Conservation (phyloP, 1,139 yeast genomes). For the Debaryomyces psychrophilus region DNA sequence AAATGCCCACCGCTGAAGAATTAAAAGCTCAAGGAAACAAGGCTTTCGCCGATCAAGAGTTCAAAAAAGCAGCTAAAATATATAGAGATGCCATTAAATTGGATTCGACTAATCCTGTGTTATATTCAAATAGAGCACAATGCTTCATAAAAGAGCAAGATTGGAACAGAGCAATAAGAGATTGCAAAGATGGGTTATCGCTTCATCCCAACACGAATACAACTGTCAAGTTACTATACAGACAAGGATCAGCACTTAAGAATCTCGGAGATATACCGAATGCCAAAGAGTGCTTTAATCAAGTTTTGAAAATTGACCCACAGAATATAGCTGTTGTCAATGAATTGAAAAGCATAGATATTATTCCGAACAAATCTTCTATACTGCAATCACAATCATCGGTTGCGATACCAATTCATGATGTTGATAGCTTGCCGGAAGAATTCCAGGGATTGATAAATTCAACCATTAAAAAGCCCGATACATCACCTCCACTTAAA, state of each 20-base stretch:
- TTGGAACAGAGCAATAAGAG: conserved; percentile 60
- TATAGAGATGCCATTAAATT: conserved; percentile 68
- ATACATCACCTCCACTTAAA: conserved; percentile 1
- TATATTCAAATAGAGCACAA: conserved; percentile 81
- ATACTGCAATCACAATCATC: conserved; percentile 10
- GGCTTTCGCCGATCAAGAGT: conserved; percentile 60
- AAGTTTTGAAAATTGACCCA: conserved; percentile 52
- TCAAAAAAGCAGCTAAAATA: conserved; percentile 56
- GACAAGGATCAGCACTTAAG: conserved; percentile 55
- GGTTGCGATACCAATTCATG: conserved; percentile 39
- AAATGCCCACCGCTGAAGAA: conserved; percentile 26
- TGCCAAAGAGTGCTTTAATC: conserved; percentile 40
- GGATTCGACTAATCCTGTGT: conserved; percentile 60
- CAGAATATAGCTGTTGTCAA: conserved; percentile 36
- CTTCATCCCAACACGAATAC: conserved; percentile 36
- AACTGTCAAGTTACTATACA: conserved; percentile 55
- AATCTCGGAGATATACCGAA: conserved; percentile 32
- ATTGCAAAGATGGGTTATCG: conserved; percentile 60
- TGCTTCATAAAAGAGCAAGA: conserved; percentile 61
- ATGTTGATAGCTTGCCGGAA: conserved; percentile 50
- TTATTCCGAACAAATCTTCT: conserved; percentile 17
- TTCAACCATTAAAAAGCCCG: conserved; percentile 3
- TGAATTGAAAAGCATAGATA: conserved; percentile 27
- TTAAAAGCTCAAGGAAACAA: conserved; percentile 64
- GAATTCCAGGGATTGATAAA: conserved; percentile 26